Conservation (phyloP, 78 protist genomes). For the Dictyostelium citrinum region DNA sequence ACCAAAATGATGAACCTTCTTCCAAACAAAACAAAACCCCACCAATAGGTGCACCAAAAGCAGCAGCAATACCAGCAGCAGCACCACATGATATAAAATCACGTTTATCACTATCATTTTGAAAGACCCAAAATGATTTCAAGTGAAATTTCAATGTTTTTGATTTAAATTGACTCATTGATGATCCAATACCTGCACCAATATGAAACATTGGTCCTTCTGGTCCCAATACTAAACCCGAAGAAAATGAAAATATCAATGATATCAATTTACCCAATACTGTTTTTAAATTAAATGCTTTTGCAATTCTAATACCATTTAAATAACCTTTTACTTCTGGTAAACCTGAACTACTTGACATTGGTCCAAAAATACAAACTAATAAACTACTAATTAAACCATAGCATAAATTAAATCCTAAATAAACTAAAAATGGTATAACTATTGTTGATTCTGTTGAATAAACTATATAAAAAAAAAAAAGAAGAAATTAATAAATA, state of each 20-base stretch:
- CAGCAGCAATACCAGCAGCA: slow-evolving; percentile 96
- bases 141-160: slow-evolving; percentile 45
- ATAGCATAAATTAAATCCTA: slow-evolving; percentile 59
- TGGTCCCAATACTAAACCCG: slow-evolving; percentile 74
- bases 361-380: slow-evolving; percentile 73
- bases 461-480: slow-evolving; percentile 13
- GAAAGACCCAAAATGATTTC: slow-evolving; percentile 45
- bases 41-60: slow-evolving; percentile 95
- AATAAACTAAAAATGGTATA: slow-evolving; percentile 63
- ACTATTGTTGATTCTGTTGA: background rate
- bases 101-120: slow-evolving; percentile 83
- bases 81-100: slow-evolving; percentile 92
- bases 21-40: slow-evolving; percentile 92
- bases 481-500: too few relatives aligned
- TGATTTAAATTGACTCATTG: slow-evolving; percentile 43
- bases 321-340: slow-evolving; percentile 91
- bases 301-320: slow-evolving; percentile 69
- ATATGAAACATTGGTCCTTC: slow-evolving; percentile 95
- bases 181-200: slow-evolving; percentile 69
- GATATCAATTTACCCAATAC: slow-evolving; percentile 79
- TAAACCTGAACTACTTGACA: slow-evolving; percentile 87
- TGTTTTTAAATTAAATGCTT: slow-evolving; percentile 74
- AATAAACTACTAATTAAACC: slow-evolving; percentile 33
- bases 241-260: slow-evolving; percentile 79
- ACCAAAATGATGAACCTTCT: slow-evolving; percentile 90